A percentile compares a stretch with the other conserved stretches of the same genome.
These are phyloP conservation scores for Claviceps monticola DNA, from an alignment of 2,329 filamentous ascomycete species.

Conservation along the genomic window DNA sequence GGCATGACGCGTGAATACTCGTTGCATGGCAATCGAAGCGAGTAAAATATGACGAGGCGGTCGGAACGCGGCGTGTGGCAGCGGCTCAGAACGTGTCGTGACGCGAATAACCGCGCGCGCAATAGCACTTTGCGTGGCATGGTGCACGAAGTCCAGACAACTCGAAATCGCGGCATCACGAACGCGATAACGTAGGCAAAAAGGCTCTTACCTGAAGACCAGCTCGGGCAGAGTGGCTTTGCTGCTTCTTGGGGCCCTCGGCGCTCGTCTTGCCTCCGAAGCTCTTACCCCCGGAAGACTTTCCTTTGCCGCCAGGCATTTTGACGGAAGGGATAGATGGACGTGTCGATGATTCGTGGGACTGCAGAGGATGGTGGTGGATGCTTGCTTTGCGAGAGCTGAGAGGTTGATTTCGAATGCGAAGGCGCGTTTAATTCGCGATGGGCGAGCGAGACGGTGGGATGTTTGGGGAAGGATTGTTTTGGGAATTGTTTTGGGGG, in stretches of 20 bases:
- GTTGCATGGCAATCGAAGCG: background rate
- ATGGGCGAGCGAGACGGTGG: constrained; percentile 2
- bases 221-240: constrained; percentile 91
- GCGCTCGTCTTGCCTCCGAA: constrained; percentile 59
- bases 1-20: background rate
- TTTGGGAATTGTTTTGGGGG: background rate
- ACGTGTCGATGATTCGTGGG: background rate
- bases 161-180: constrained; percentile 1
- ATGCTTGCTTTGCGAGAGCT: background rate
- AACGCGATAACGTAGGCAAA: constrained; percentile 5
- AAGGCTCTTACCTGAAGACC: constrained; percentile 65
- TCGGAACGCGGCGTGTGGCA: background rate
- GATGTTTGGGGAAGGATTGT: constrained; percentile 2
- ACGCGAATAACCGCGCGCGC: constrained; percentile 9
- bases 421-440: background rate
- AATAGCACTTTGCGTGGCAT: constrained; percentile 2
- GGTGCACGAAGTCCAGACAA: background rate
- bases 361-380: background rate
- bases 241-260: constrained; percentile 67
- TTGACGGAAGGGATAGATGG: background rate
- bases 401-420: background rate
- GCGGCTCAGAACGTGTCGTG: constrained; percentile 1
- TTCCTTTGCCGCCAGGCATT: constrained; percentile 88
- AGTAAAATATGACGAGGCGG: background rate
- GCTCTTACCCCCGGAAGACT: constrained; percentile 78